Evolutionary conservation across 148 eudicot species (phyloP).

Genomic region (Drosera capensis): DNA sequence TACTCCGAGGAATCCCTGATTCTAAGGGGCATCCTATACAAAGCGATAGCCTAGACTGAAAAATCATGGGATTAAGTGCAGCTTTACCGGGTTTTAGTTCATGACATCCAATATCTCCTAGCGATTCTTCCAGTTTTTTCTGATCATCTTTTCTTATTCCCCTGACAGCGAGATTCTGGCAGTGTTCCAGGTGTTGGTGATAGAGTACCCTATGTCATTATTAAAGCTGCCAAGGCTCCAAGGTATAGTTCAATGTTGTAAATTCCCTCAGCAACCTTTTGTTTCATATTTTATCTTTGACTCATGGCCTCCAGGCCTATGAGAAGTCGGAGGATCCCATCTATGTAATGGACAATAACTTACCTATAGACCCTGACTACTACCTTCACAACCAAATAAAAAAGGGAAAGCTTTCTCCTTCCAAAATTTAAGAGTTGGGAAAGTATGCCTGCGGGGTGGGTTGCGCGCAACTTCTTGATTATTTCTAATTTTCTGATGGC

Average conservation of each 20-base stretch:
- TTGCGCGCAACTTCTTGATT: neutral
- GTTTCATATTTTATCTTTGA: conserved; percentile 7
- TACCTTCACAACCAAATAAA: conserved; percentile 96
- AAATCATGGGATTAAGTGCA: too few species aligned
- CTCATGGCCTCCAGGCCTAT: conserved; percentile 62
- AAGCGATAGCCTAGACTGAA: conserved; percentile 39
- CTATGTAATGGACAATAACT: conserved; percentile 84
- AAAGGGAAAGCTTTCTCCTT: conserved; percentile 42
- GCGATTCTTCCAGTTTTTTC: too few species aligned
- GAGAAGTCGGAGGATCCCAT: conserved; percentile 98
- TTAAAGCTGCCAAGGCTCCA: conserved; percentile 96
- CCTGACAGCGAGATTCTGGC: conserved; percentile 88
- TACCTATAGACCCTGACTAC: conserved; percentile 91
- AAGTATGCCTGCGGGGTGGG: too few species aligned
- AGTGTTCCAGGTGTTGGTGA: conserved; percentile 98
- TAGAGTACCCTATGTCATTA: conserved; percentile 92
- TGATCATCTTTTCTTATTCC: conserved; percentile 6
- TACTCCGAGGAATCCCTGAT: conserved; percentile 26
- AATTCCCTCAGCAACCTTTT: conserved; percentile 3
- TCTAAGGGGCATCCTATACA: conserved; percentile 44
- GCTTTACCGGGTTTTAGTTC: too few species aligned
- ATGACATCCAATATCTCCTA: too few species aligned
- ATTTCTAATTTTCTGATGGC: conserved; percentile 9
- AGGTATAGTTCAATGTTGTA: conserved; percentile 31
- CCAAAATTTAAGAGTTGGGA: too few species aligned